Evolutionary conservation across 2,329 filamentous ascomycete genomes (phyloP), one percentile per base, ranked within the genome.

Genomic region (Xylaria hypoxylon): DNA sequence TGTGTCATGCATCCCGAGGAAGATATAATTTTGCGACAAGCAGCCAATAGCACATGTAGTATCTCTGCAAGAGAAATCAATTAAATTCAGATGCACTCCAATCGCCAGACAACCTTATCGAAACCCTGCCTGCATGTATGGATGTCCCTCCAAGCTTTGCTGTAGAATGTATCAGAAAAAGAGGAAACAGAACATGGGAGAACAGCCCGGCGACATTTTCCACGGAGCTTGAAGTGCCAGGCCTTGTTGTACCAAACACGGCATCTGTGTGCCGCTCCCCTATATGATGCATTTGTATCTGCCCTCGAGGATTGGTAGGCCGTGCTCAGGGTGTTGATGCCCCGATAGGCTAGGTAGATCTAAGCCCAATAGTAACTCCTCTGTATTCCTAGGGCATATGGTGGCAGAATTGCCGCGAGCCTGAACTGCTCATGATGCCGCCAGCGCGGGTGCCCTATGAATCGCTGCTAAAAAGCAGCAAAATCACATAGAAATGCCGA

Each of bases 21-120:
- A 52, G 33, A 47, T 35, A 28, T 55, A 17, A 52, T 47, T 45
- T 33, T 57, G 60, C 33, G 48, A 53, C 26, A 44, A 47, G 45
- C 33, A 50, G 47, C 50, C 31, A 51, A 58, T 24, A 33, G 35
- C 57, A 55, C 28, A 38, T 44, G 45, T 64, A 55, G 57, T 61
- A 62, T 64, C 63, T 68, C 59, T 40, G 64, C 62, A 74, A 73
- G 73, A 72, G 72, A 65, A 74, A 74, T 72, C 73, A 76, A 72
- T 71, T 76, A 69, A 76, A 74, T 75, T 76, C 74, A 74, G 71
- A 75, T 75, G 74, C 75, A 75, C 75, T 75, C 75, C 74, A 72
- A 72, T 75, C 75, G 73, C 74, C 74, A 71, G 75, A 75, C 74
- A 71, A 74, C 71, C 74, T 70, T 75, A 75, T 76, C 71, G 70